Percentiles rank a stretch among this genome's conserved stretches.
These are phyloP conservation scores for Liriodendron chinense DNA, from an alignment of 164 flowering plant genomes.

Conservation along the genomic window DNA sequence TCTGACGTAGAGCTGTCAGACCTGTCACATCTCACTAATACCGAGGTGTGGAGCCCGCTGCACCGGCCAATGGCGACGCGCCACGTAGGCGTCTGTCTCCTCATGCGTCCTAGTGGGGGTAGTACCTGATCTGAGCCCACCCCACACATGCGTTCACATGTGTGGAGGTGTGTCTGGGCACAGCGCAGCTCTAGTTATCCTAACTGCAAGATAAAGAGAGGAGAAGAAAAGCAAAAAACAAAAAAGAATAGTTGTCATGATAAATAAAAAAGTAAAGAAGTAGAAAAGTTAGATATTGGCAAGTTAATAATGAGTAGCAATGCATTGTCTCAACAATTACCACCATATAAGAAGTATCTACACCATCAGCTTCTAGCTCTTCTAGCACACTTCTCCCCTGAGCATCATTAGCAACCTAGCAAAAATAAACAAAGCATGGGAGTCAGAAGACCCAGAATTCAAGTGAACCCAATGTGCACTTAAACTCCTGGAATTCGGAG, in stretches of 20 bases:
- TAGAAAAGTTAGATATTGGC: neutral
- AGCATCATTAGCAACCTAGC: constrained; percentile 73
- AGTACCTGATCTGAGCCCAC: too few relatives aligned
- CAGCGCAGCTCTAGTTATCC: neutral
- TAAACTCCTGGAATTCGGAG: neutral
- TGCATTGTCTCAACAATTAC: constrained; percentile 32
- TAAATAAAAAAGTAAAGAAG: neutral
- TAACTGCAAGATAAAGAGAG: neutral
- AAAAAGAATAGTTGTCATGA: neutral
- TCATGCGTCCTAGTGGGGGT: too few relatives aligned
- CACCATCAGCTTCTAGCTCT: constrained; percentile 82
- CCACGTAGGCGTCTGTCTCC: too few relatives aligned
- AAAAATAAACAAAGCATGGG: constrained; percentile 1
- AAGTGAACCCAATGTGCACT: neutral
- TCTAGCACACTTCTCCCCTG: constrained; percentile 67
- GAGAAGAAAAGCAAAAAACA: neutral
- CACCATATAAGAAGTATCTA: constrained; percentile 79
- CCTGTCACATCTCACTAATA: too few relatives aligned
- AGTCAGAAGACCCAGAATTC: neutral
- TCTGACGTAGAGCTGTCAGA: too few relatives aligned
- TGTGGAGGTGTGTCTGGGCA: too few relatives aligned
- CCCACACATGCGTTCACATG: too few relatives aligned
- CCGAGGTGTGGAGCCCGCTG: too few relatives aligned
- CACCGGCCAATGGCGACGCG: too few relatives aligned
- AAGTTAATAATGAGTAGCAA: neutral